Evolutionary conservation across 1,284 basidiomycete genomes (phyloP).

Genomic region (Chondrostereum purpureum): DNA sequence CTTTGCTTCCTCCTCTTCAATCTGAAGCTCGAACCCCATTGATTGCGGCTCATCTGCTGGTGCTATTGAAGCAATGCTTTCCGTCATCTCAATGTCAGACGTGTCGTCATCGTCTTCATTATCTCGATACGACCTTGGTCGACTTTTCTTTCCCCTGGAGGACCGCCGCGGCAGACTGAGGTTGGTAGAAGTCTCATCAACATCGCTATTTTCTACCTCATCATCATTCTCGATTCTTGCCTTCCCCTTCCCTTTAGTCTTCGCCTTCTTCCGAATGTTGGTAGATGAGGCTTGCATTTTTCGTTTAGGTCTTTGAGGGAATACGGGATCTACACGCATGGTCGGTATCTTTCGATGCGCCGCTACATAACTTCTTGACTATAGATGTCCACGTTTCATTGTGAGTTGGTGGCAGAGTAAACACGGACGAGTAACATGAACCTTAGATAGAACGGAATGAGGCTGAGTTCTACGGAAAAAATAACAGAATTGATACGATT

Average conservation of each 20-base stretch:
- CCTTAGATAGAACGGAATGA: constrained; percentile 71
- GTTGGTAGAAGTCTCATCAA: constrained; percentile 4
- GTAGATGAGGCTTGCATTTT: constrained; percentile 18
- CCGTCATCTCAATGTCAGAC: constrained; percentile 3
- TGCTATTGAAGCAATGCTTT: constrained; percentile 6
- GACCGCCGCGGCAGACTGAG: neutral
- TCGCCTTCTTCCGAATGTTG: constrained; percentile 36
- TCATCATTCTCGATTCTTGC: constrained; percentile 17
- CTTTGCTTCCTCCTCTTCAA: constrained; percentile 50
- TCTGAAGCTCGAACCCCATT: constrained; percentile 19
- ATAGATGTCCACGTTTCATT: neutral
- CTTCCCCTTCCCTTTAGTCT: constrained; percentile 36
- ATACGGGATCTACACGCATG: constrained; percentile 16
- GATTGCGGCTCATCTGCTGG: neutral
- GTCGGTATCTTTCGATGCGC: constrained; percentile 24
- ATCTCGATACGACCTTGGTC: neutral
- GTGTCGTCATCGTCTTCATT: constrained; percentile 11
- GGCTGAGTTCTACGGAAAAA: constrained; percentile 72
- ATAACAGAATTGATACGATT: constrained; percentile 75
- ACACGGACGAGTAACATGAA: constrained; percentile 18
- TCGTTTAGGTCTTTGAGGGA: constrained; percentile 20
- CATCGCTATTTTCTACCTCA: constrained; percentile 18
- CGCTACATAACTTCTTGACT: constrained; percentile 53
- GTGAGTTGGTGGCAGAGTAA: neutral
- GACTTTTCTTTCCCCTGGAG: neutral